Conservation (phyloP, 2,329 filamentous ascomycete species). For the Pseudogymnoascus sp. region DNA sequence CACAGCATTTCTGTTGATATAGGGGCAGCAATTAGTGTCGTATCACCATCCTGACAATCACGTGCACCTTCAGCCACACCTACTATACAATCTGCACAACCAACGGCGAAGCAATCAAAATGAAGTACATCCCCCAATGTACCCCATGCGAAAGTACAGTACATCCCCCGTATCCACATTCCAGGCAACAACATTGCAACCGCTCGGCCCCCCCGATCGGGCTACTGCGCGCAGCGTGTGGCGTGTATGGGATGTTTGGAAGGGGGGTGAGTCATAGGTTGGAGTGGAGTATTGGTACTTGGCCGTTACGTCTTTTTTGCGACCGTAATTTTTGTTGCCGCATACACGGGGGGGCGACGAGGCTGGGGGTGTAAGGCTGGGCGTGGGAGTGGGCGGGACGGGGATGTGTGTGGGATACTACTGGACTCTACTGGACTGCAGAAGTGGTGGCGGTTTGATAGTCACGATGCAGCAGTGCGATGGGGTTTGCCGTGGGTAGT, state of each 20-base stretch:
- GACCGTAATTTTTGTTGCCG: not conserved
- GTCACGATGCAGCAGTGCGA: not conserved
- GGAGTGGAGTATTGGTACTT: not conserved
- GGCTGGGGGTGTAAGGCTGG: not conserved
- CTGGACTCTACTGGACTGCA: not conserved
- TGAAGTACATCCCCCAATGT: not conserved
- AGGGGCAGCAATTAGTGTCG: too few species aligned
- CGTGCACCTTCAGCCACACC: too few species aligned
- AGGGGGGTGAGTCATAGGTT: not conserved
- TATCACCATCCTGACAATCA: too few species aligned
- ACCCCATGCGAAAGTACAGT: not conserved
- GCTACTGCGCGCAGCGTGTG: not conserved
- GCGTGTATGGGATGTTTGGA: not conserved
- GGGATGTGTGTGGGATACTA: not conserved
- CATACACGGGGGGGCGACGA: not conserved
- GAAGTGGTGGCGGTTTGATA: not conserved
- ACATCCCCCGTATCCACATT: not conserved
- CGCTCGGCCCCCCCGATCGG: slow-evolving; percentile 2
- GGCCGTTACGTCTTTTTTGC: not conserved
- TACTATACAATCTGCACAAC: too few species aligned
- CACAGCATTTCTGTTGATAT: too few species aligned
- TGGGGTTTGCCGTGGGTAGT: not conserved
- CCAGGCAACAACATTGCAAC: slow-evolving; percentile 2
- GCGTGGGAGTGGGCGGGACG: not conserved
- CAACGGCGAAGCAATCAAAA: too few species aligned